Conservation (phyloP, 805 yeast species). For the Torulaspora delbrueckii region DNA sequence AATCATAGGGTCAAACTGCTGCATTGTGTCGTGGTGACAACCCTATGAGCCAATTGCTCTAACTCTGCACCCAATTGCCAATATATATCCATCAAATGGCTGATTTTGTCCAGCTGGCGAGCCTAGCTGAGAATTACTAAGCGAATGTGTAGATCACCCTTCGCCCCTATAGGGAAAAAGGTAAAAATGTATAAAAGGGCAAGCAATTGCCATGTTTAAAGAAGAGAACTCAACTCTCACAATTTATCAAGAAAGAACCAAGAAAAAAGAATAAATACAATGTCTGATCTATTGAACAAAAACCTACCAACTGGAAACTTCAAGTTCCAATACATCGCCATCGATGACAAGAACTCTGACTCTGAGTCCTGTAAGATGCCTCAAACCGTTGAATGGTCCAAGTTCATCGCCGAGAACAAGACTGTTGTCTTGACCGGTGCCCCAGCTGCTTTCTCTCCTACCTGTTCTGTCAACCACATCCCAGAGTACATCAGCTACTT, state of each 20-base stretch:
- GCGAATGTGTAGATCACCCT: slow-evolving; percentile 2
- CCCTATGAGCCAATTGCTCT: neutral
- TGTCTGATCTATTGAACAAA: slow-evolving; percentile 25
- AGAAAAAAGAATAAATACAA: slow-evolving; percentile 1
- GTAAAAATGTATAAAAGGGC: slow-evolving; percentile 2
- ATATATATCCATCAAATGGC: neutral
- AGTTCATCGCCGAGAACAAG: slow-evolving; percentile 37
- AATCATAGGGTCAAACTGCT: slow-evolving; percentile 39
- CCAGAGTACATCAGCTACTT: slow-evolving; percentile 58
- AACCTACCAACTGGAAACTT: slow-evolving; percentile 23
- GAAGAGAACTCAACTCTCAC: neutral
- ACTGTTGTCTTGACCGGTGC: slow-evolving; percentile 67
- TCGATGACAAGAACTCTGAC: slow-evolving; percentile 26
- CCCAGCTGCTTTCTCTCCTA: slow-evolving; percentile 86
- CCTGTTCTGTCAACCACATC: slow-evolving; percentile 67
- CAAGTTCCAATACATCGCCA: slow-evolving; percentile 33
- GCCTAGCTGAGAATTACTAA: slow-evolving; percentile 2
- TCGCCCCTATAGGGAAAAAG: neutral
- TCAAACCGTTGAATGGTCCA: slow-evolving; percentile 24
- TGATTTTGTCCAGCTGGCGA: neutral
- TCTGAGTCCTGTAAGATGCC: slow-evolving; percentile 31
- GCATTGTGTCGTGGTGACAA: neutral
- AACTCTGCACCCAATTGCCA: neutral
- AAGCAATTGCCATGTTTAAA: too few relatives aligned
- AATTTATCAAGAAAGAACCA: neutral